Percentiles rank a stretch among this genome's conserved stretches.
Conservation (phyloP, 75 land plant genomes). For the Larix kaempferi region DNA sequence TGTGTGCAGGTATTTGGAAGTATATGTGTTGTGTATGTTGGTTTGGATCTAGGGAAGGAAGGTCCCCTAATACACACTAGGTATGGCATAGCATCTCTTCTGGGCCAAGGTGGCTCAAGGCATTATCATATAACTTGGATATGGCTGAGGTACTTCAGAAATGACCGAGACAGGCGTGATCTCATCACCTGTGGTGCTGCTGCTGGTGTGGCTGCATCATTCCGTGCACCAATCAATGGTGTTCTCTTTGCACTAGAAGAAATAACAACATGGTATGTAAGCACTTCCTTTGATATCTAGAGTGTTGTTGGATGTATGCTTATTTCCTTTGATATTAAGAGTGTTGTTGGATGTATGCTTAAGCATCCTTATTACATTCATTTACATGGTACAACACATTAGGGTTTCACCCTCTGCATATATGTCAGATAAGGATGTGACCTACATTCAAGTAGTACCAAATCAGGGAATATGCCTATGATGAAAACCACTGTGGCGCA, state of each 20-base stretch:
- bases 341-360: no score
- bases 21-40: conserved; percentile 80
- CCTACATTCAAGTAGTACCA: no score
- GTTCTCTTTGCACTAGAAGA: conserved; percentile 92
- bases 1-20: conserved; percentile 71
- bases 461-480: no score
- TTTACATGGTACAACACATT: no score
- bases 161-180: conserved; percentile 83
- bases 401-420: no score
- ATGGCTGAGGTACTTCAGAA: conserved; percentile 79
- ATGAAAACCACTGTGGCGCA: no score
- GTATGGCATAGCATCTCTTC: conserved; percentile 67
- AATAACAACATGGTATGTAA: conserved; percentile 56
- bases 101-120: conserved; percentile 79
- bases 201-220: conserved; percentile 87
- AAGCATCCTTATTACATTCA: no score
- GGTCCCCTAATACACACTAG: conserved; percentile 91
- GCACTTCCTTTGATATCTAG: no score
- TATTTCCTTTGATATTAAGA: no score
- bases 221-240: conserved; percentile 86
- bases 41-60: conserved; percentile 80
- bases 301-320: no score
- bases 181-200: conserved; percentile 88
- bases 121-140: conserved; percentile 60
- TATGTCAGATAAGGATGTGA: no score